A percentile compares a stretch with the other conserved stretches of the same genome.
These are phyloP conservation scores for Harrya chromipes DNA, from an alignment of 768 basidiomycete species.

Conservation along the genomic window DNA sequence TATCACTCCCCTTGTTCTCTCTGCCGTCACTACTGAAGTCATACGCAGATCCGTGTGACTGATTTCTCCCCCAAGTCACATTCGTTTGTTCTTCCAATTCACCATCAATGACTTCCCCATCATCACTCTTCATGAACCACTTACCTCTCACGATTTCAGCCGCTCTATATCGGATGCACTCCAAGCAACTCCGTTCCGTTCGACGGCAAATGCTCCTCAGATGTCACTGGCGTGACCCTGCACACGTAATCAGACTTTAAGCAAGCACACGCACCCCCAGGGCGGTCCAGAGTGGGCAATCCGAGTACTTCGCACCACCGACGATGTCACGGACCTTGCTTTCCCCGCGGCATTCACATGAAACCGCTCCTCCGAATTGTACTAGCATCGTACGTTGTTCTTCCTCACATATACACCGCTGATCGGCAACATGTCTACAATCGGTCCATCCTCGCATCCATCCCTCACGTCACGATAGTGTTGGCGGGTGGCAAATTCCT, in stretches of 20 bases:
- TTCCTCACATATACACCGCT: slow-evolving; percentile 11
- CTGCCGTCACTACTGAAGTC: slow-evolving; percentile 30
- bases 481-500: slow-evolving; percentile 11
- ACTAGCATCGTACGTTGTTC: slow-evolving; percentile 10
- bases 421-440: slow-evolving; percentile 17
- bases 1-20: slow-evolving; percentile 18
- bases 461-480: slow-evolving; percentile 13
- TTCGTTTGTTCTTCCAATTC: slow-evolving; percentile 15
- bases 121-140: slow-evolving; percentile 2
- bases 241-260: slow-evolving; percentile 38
- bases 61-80: slow-evolving; percentile 6
- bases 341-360: slow-evolving; percentile 33
- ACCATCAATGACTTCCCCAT: slow-evolving; percentile 22
- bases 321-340: slow-evolving; percentile 24
- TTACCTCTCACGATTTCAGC: slow-evolving; percentile 5
- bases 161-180: slow-evolving; percentile 3
- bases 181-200: background rate
- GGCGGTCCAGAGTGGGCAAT: slow-evolving; percentile 18
- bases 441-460: slow-evolving; percentile 1
- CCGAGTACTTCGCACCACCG: slow-evolving; percentile 13
- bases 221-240: slow-evolving; percentile 28
- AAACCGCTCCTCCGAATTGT: background rate
- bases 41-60: slow-evolving; percentile 33
- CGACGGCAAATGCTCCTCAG: slow-evolving; percentile 13
- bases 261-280: slow-evolving; percentile 31